Base-by-base conservation (phyloP, 148 eudicot species). In the Polygonum aviculare region DNA sequence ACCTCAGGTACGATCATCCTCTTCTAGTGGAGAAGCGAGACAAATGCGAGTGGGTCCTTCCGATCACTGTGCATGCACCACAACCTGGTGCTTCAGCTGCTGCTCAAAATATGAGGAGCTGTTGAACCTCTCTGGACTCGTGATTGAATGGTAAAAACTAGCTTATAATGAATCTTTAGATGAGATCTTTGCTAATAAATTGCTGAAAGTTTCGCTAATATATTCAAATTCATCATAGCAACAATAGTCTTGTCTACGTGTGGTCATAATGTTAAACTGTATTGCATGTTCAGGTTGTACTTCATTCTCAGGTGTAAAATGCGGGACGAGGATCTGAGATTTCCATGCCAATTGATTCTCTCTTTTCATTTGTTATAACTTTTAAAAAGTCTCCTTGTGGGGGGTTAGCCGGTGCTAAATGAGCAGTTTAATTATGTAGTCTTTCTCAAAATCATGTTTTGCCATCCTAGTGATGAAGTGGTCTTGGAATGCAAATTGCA, bases 1-100 rank as follows among this genome's bases (percentile, higher is more conserved):
- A 15, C 55, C 35, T 47, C 81, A 95, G 99, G 87, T 89, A 78
- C 54, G 94, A 88, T 79, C 99, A 95, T 91, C 97, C 99, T 59
- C 99, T 95, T 84, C 72, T 95, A 73, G 81, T 91, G 31, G 97
- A 95, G 69, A 93, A 93, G 73, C 88, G 99, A 81, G 97, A 95
- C 83, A 95, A 88, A 81, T 92, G 99, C 40, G 97, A 95, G 81
- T 95, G 99, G 99, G 81, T 84, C 77, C 91, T 95, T 84, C 99
- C 99, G 21, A 88, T 95, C 67, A 92, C 86, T 44, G 96, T 95
- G 49, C 96, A 90, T 81, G 97, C 97, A 44, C 93, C 98, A 83
- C 96, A 92, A 67, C 80, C 85, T 12, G 84, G 88, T 70, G 71
- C 93, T 74, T 78, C 86, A 73, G 75, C 89, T 59, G 81, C 87